These are phyloP conservation scores for Mycena sp. DNA, from an alignment of 1,284 basidiomycete species.

Conservation along the genomic window DNA sequence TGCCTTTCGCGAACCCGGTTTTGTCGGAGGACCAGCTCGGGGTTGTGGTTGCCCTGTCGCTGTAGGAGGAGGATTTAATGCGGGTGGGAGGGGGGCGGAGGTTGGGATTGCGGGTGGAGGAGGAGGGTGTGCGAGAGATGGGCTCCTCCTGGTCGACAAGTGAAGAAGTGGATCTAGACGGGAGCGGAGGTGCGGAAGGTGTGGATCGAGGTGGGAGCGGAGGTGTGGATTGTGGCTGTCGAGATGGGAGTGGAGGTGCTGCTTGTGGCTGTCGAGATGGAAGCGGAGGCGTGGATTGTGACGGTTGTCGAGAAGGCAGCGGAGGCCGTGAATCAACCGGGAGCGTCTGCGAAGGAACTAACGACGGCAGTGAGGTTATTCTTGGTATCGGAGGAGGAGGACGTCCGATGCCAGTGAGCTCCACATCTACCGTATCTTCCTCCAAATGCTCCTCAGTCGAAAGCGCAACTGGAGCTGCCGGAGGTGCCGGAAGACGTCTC, in stretches of 20 bases:
- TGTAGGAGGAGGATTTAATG: constrained; percentile 14
- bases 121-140: constrained; percentile 10
- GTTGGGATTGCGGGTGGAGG: constrained; percentile 18
- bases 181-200: constrained; percentile 15
- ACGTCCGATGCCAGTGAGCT: constrained; percentile 8
- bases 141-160: constrained; percentile 17
- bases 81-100: constrained; percentile 24
- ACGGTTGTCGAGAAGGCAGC: constrained; percentile 8
- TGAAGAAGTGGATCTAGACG: constrained; percentile 16
- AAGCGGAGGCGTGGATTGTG: constrained; percentile 14
- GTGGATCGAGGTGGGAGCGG: constrained; percentile 22
- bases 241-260: constrained; percentile 18
- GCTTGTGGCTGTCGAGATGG: constrained; percentile 13
- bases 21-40: constrained; percentile 23
- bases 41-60: neutral
- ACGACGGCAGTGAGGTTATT: constrained; percentile 6
- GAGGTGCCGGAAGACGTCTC: constrained; percentile 13
- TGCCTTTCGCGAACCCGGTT: constrained; percentile 24
- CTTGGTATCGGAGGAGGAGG: constrained; percentile 19
- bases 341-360: constrained; percentile 7
- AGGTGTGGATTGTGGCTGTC: constrained; percentile 16
- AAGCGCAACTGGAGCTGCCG: constrained; percentile 6
- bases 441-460: constrained; percentile 11
- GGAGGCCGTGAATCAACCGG: constrained; percentile 7
- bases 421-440: constrained; percentile 7